Percentiles rank a stretch among this genome's conserved stretches.
Evolutionary conservation across 129 eudicot species (phyloP).

Genomic region (Escallonia herrerae): DNA sequence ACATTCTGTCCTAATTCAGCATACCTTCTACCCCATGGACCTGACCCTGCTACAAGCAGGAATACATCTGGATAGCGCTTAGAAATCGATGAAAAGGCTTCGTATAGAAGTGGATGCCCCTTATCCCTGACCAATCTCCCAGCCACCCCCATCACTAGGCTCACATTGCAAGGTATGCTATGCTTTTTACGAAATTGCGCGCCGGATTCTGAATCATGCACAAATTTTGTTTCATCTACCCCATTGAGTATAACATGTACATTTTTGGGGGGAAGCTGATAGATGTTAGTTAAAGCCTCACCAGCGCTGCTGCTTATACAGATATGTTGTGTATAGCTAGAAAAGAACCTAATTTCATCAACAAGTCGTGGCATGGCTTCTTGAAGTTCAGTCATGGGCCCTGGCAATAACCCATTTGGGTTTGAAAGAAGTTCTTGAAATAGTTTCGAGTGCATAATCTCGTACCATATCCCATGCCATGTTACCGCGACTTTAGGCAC

Average conservation of each 20-base stretch:
- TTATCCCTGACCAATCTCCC: slow-evolving; percentile 31
- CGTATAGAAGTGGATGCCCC: slow-evolving; percentile 29
- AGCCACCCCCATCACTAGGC: slow-evolving; percentile 27
- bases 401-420: background rate
- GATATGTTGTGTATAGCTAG: slow-evolving; percentile 23
- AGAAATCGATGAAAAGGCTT: slow-evolving; percentile 18
- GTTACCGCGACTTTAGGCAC: slow-evolving; percentile 23
- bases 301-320: slow-evolving; percentile 22
- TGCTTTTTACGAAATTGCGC: slow-evolving; percentile 10
- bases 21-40: slow-evolving; percentile 30
- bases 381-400: slow-evolving; percentile 11
- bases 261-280: slow-evolving; percentile 21
- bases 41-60: slow-evolving; percentile 22
- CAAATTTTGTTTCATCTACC: slow-evolving; percentile 22
- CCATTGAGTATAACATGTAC: slow-evolving; percentile 38
- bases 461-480: slow-evolving; percentile 35
- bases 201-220: slow-evolving; percentile 11
- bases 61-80: slow-evolving; percentile 5
- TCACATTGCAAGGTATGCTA: slow-evolving; percentile 19
- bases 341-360: slow-evolving; percentile 27
- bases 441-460: slow-evolving; percentile 25
- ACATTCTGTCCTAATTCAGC: slow-evolving; percentile 19
- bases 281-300: slow-evolving; percentile 19
- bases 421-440: slow-evolving; percentile 23
- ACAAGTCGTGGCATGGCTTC: slow-evolving; percentile 25